Conservation (phyloP, 2,329 filamentous ascomycete species). For the Botrytis squamosa region DNA sequence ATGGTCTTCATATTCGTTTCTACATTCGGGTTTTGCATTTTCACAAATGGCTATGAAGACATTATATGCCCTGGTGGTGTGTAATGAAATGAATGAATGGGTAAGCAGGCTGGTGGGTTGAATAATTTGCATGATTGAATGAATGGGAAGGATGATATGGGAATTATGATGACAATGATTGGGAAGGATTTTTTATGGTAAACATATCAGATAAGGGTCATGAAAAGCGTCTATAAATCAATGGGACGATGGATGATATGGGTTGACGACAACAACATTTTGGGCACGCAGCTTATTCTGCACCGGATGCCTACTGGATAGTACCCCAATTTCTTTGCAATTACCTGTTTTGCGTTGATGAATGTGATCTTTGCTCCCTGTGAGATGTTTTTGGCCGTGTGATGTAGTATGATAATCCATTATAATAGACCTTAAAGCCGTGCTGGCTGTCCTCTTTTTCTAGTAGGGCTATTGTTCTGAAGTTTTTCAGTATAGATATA, state of each 20-base stretch:
- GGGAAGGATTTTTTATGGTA: neutral
- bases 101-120: neutral
- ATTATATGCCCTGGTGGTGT: slow-evolving; percentile 17
- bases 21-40: neutral
- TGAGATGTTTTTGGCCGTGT: neutral
- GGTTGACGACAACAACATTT: neutral
- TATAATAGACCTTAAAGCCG: neutral
- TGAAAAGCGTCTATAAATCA: slow-evolving; percentile 1
- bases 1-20: neutral
- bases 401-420: neutral
- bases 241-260: neutral
- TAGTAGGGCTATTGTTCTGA: neutral
- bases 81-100: neutral
- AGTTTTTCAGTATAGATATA: neutral
- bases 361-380: no score
- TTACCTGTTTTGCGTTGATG: neutral
- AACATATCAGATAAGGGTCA: neutral
- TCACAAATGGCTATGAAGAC: neutral
- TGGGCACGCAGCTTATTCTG: slow-evolving; percentile 14
- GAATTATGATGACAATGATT: neutral
- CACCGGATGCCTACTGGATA: slow-evolving; percentile 15
- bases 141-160: neutral
- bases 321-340: slow-evolving; percentile 7
- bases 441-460: neutral
- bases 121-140: neutral